Conservation (phyloP, 2,329 filamentous ascomycete species). For the Dactylellina sp. region DNA sequence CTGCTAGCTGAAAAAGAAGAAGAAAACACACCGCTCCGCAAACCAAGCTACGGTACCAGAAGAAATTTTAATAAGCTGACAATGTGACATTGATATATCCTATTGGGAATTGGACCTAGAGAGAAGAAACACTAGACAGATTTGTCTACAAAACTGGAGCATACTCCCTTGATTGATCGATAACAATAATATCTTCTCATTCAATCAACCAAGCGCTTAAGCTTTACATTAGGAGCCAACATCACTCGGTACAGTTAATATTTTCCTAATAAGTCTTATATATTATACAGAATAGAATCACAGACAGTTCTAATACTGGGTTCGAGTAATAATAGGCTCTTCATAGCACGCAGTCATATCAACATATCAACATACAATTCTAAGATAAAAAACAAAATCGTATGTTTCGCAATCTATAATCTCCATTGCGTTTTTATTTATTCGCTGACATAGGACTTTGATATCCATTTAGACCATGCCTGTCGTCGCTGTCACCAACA, state of each 20-base stretch:
- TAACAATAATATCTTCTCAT: neutral
- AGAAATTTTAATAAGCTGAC: constrained; percentile 2
- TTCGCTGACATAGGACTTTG: neutral
- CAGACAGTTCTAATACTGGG: neutral
- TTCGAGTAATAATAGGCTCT: neutral
- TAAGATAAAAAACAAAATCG: neutral
- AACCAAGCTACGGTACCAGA: neutral
- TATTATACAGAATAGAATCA: too few relatives aligned
- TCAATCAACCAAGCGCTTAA: too few relatives aligned
- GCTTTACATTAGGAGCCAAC: too few relatives aligned
- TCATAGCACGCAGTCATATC: neutral
- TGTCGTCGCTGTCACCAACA: constrained; percentile 9
- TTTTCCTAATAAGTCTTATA: too few relatives aligned
- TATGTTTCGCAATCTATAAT: neutral
- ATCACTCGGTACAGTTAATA: neutral
- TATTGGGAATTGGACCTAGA: too few relatives aligned
- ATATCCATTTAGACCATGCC: constrained; percentile 1
- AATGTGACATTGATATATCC: neutral
- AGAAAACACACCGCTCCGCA: neutral
- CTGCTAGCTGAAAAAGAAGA: neutral
- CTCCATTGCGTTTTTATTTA: neutral
- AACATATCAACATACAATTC: neutral
- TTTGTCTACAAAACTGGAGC: constrained; percentile 2
- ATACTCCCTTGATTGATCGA: neutral
- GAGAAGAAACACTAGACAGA: neutral